phyloP scores from a whole-genome alignment of 139 green algal species.

The Astrephomene gubernaculifera region DNA sequence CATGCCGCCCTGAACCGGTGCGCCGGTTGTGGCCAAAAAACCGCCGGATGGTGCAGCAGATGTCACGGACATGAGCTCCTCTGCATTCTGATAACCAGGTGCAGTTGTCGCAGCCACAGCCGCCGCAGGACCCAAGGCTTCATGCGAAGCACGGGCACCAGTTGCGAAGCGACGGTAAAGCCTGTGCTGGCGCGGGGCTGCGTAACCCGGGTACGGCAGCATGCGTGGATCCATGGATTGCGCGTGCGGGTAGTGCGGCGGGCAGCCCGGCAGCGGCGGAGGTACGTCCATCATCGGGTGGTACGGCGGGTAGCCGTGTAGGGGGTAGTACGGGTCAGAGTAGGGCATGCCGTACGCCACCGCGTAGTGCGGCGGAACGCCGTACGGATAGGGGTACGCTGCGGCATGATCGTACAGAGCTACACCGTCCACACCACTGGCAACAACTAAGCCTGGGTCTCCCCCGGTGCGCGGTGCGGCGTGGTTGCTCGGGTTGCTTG shows the following conservation, averaged over 20 bases:
- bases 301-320: neutral
- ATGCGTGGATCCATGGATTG: neutral
- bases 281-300: constrained; percentile 14
- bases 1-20: no score
- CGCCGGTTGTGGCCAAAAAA: neutral
- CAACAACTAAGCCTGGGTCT: no score
- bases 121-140: neutral
- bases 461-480: no score
- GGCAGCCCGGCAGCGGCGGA: neutral
- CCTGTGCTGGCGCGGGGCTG: neutral
- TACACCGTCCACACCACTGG: neutral
- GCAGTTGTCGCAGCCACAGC: no score
- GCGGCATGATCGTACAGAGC: neutral
- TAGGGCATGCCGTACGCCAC: constrained; percentile 26
- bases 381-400: constrained; percentile 8
- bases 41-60: neutral
- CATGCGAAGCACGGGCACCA: neutral
- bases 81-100: no score
- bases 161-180: constrained; percentile 16
- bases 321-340: constrained; percentile 13
- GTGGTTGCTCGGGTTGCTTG: constrained; percentile 7
- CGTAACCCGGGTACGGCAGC: constrained; percentile 28
- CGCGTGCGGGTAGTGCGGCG: neutral
- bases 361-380: constrained; percentile 16
- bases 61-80: no score